Conservation (phyloP, 2,329 filamentous ascomycete genomes). For the Sporothrix pseudoabietina region DNA sequence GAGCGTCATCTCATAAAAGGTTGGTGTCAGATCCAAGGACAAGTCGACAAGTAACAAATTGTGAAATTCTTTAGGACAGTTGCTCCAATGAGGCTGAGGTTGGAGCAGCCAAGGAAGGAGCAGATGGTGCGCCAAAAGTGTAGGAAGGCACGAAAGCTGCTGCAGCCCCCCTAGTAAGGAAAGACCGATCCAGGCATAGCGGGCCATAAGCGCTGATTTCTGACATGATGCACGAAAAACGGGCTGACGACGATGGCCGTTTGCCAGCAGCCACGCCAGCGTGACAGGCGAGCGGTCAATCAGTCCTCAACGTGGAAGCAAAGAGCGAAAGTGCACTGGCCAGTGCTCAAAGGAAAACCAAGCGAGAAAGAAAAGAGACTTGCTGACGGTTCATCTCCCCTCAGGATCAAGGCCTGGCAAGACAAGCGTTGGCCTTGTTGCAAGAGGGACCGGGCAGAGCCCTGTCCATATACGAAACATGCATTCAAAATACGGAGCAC, state of each 20-base stretch:
- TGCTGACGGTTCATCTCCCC: slow-evolving; percentile 8
- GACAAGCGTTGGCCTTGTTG: background rate
- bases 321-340: too few species aligned
- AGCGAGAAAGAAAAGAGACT: background rate
- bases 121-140: background rate
- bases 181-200: slow-evolving; percentile 14
- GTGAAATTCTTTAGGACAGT: background rate
- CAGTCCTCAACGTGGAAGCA: too few species aligned
- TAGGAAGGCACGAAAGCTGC: background rate
- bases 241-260: background rate
- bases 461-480: too few species aligned
- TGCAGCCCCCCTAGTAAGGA: background rate
- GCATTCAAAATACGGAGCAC: too few species aligned
- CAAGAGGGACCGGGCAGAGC: background rate
- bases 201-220: slow-evolving; percentile 12
- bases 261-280: background rate
- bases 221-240: slow-evolving; percentile 9
- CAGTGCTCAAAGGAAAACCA: background rate
- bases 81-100: background rate
- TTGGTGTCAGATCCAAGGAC: slow-evolving; percentile 7
- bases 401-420: background rate
- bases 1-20: slow-evolving; percentile 4
- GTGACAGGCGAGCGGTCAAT: too few species aligned
- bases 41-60: background rate
- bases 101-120: background rate